phyloP scores from a whole-genome alignment of 208 protist genomes.

The Herpetomonas muscarum region DNA sequence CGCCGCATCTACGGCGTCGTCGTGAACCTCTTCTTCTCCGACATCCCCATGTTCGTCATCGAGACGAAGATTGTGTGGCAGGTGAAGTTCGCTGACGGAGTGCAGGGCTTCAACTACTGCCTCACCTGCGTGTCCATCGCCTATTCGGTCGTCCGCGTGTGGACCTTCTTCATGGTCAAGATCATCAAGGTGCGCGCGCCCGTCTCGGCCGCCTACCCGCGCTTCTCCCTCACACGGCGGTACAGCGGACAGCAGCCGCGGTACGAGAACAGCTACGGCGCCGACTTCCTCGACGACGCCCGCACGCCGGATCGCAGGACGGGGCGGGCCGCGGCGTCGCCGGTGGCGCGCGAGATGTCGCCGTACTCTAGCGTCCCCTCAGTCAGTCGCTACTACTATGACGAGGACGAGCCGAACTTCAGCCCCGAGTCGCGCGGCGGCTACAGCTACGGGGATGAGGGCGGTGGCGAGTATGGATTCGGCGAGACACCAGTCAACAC shows the following conservation, averaged over 20 bases:
- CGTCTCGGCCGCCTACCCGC: conserved; percentile 1
- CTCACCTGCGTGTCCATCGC: conserved; percentile 66
- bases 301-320: neutral
- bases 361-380: conserved; percentile 13
- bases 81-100: conserved; percentile 42
- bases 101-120: conserved; percentile 68
- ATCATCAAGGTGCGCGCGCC: conserved; percentile 64
- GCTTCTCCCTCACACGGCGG: conserved; percentile 3
- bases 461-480: neutral
- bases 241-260: neutral
- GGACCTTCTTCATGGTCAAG: conserved; percentile 81
- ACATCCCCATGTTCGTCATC: conserved; percentile 79
- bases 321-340: conserved; percentile 11
- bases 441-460: neutral
- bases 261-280: neutral
- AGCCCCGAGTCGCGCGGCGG: neutral
- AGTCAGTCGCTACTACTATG: conserved; percentile 15
- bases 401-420: conserved; percentile 1
- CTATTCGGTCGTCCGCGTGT: conserved; percentile 77
- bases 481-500: neutral
- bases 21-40: conserved; percentile 73
- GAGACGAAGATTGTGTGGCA: conserved; percentile 72
- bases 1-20: conserved; percentile 74
- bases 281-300: conserved; percentile 1
- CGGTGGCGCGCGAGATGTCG: conserved; percentile 3